Percentiles rank a stretch among this genome's conserved stretches.
Evolutionary conservation across 768 basidiomycete genomes (phyloP).

Genomic region (Floccularia luteovirens): DNA sequence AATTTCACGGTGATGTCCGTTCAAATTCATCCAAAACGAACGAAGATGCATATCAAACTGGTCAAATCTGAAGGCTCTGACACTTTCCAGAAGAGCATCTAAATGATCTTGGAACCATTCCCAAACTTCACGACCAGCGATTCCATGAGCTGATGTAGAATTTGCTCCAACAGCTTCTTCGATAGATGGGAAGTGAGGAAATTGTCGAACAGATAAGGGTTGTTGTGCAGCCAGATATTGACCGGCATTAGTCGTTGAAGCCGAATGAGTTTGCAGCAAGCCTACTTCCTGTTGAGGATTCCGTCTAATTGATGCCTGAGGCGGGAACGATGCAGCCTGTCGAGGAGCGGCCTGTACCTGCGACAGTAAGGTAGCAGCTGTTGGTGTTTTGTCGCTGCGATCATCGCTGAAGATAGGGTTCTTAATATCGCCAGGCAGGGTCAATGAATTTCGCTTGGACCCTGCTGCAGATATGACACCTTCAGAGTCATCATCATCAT

Average conservation of each 20-base stretch:
- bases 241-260: slow-evolving; percentile 37
- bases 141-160: slow-evolving; percentile 68
- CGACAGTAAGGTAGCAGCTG: slow-evolving; percentile 67
- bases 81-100: slow-evolving; percentile 72
- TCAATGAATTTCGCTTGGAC: slow-evolving; percentile 71
- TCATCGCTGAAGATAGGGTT: slow-evolving; percentile 52
- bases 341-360: slow-evolving; percentile 68
- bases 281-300: slow-evolving; percentile 54
- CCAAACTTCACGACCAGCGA: slow-evolving; percentile 85
- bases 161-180: slow-evolving; percentile 76
- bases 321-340: slow-evolving; percentile 51
- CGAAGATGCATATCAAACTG: slow-evolving; percentile 85
- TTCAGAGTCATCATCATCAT: slow-evolving; percentile 83
- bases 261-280: slow-evolving; percentile 52
- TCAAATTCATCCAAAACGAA: slow-evolving; percentile 76
- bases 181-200: slow-evolving; percentile 78
- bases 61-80: slow-evolving; percentile 75
- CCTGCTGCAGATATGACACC: slow-evolving; percentile 51
- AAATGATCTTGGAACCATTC: slow-evolving; percentile 89
- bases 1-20: slow-evolving; percentile 74
- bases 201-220: slow-evolving; percentile 60
- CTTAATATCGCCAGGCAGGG: slow-evolving; percentile 59
- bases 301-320: slow-evolving; percentile 72
- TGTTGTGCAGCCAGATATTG: slow-evolving; percentile 45
- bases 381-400: slow-evolving; percentile 80